A percentile compares a stretch with the other conserved stretches of the same genome.
Evolutionary conservation across 164 flowering plant species (phyloP).

Genomic region (Pachysandra terminalis): DNA sequence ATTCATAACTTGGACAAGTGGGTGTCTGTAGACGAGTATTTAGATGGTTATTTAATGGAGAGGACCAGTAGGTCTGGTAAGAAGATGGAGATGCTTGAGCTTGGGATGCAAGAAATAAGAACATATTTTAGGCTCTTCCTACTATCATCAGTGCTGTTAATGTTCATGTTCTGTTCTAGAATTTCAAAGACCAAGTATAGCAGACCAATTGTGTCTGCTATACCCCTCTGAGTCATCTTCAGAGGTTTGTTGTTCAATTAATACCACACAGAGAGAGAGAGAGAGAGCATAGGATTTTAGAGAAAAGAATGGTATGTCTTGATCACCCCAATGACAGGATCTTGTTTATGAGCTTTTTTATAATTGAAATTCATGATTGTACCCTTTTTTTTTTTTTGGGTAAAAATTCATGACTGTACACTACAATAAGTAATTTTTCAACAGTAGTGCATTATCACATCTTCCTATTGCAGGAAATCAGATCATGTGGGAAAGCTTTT

Average conservation of each 20-base stretch:
- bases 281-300: not conserved
- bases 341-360: no score
- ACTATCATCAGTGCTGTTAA: constrained; percentile 71
- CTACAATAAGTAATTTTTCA: no score
- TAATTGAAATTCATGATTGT: no score
- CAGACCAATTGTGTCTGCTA: constrained; percentile 40
- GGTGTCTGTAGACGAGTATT: constrained; percentile 76
- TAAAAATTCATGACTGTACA: no score
- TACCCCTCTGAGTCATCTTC: constrained; percentile 29
- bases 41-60: constrained; percentile 66
- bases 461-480: no score
- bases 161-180: constrained; percentile 98
- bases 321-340: no score
- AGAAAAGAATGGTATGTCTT: no score
- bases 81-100: constrained; percentile 71
- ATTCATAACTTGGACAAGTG: constrained; percentile 32
- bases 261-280: not conserved
- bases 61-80: constrained; percentile 75
- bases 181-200: constrained; percentile 69
- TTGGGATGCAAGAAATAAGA: constrained; percentile 88
- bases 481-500: no score
- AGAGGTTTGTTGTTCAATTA: not conserved
- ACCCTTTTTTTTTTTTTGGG: no score
- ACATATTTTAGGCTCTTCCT: constrained; percentile 86
- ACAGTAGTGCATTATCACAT: no score